Conservation (phyloP, 2,329 filamentous ascomycete species). For the Lomentospora prolificans region DNA sequence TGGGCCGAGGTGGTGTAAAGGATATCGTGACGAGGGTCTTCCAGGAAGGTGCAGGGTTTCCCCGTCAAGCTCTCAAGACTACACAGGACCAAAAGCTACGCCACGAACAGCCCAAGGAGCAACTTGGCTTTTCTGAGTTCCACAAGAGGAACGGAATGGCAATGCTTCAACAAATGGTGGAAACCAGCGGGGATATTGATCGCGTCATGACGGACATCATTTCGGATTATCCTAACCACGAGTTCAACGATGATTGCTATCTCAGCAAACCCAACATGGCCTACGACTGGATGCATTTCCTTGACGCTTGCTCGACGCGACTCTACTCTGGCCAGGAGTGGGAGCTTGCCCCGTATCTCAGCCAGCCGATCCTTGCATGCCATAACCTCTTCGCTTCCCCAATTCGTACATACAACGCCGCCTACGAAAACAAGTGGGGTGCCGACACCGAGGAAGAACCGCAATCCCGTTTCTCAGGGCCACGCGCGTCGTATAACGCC, state of each 20-base stretch:
- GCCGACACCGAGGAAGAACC: conserved; percentile 38
- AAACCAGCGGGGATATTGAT: conserved; percentile 69
- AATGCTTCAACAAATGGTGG: conserved; percentile 64
- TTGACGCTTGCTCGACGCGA: conserved; percentile 70
- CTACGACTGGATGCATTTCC: conserved; percentile 94
- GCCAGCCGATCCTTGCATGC: conserved; percentile 77
- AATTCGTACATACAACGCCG: conserved; percentile 37
- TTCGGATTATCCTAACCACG: conserved; percentile 71
- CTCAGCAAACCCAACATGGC: conserved; percentile 79
- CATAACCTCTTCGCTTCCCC: conserved; percentile 82
- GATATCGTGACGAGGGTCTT: conserved; percentile 74
- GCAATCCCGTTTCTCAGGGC: conserved; percentile 67
- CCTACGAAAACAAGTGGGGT: conserved; percentile 25
- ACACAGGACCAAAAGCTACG: conserved; percentile 12
- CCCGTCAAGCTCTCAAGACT: conserved; percentile 44
- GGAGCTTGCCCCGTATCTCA: conserved; percentile 82
- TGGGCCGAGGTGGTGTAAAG: conserved; percentile 61
- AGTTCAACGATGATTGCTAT: conserved; percentile 87
- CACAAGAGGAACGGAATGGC: conserved; percentile 64
- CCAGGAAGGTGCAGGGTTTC: conserved; percentile 68
- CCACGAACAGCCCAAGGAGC: conserved; percentile 45
- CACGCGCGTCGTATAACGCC: conserved; percentile 71
- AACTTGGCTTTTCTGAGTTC: conserved; percentile 63
- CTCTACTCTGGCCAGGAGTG: conserved; percentile 83
- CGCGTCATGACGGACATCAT: conserved; percentile 78